Percentiles rank a stretch among this genome's conserved stretches.
These are phyloP conservation scores for Pichia exigua DNA, from an alignment of 805 yeast genomes.

Conservation along the genomic window DNA sequence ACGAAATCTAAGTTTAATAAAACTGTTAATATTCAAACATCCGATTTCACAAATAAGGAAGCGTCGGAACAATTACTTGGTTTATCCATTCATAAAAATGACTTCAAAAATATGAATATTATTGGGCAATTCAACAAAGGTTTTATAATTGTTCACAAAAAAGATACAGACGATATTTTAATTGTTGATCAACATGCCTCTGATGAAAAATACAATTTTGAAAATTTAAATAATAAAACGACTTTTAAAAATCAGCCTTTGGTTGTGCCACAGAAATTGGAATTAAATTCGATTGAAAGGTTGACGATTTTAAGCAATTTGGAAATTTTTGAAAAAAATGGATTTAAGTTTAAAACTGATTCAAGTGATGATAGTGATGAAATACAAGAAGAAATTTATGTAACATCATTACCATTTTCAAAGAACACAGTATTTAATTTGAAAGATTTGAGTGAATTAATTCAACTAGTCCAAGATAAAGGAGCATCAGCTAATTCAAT, in stretches of 20 bases:
- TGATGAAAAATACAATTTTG: constrained; percentile 92
- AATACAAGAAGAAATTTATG: constrained; percentile 32
- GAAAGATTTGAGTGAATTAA: constrained; percentile 68
- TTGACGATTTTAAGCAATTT: constrained; percentile 55
- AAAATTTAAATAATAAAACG: constrained; percentile 48
- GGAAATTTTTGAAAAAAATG: constrained; percentile 59
- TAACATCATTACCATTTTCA: constrained; percentile 66
- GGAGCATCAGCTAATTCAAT: constrained; percentile 32
- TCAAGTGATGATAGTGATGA: constrained; percentile 43
- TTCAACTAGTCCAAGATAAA: constrained; percentile 55
- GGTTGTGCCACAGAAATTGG: constrained; percentile 49
- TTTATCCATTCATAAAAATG: constrained; percentile 57
- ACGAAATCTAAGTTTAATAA: neutral
- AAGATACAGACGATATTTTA: constrained; percentile 52
- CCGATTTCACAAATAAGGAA: constrained; percentile 37
- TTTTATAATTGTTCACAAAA: constrained; percentile 67
- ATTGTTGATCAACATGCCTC: constrained; percentile 97
- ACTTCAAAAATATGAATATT: constrained; percentile 66
- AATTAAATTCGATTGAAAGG: constrained; percentile 74
- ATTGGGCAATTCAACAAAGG: constrained; percentile 97
- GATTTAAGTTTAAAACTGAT: constrained; percentile 54
- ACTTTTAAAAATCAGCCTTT: constrained; percentile 62
- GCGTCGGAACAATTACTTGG: constrained; percentile 54
- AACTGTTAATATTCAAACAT: constrained; percentile 15
- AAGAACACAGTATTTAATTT: constrained; percentile 59